Percentiles rank a stretch among this genome's conserved stretches.
Conservation (phyloP, 352 stramenopile genomes). For the Phytophthora foliorum region DNA sequence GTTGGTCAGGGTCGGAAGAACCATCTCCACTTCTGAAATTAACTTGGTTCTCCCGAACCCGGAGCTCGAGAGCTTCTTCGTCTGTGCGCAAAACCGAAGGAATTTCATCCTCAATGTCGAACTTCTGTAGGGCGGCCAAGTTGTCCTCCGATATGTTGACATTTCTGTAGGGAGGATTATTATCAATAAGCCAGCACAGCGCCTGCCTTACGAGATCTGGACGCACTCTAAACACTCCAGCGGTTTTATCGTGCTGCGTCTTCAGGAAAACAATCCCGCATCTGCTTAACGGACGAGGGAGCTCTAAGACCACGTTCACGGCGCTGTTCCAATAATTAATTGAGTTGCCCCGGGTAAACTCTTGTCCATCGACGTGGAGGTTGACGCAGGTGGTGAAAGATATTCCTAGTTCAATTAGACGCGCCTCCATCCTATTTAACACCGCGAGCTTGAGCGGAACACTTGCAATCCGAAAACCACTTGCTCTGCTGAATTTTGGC, state of each 20-base stretch:
- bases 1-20: not conserved
- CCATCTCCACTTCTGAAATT: not conserved
- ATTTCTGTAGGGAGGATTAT: constrained; percentile 11
- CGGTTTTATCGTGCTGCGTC: not conserved
- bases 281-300: not conserved
- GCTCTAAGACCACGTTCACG: not conserved
- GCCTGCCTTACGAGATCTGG: not conserved
- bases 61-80: not conserved
- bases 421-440: no score
- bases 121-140: not conserved
- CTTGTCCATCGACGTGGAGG: no score
- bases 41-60: not conserved
- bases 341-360: no score
- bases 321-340: no score
- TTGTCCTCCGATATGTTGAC: constrained; percentile 12
- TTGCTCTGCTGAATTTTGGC: not conserved
- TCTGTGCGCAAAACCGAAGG: not conserved
- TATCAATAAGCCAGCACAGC: not conserved
- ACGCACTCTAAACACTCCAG: not conserved
- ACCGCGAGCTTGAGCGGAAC: no score
- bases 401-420: no score
- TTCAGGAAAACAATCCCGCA: not conserved
- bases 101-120: not conserved
- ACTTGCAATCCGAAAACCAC: not conserved
- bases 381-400: no score